These are phyloP conservation scores for Ophiostoma triangulosporum DNA, from an alignment of 2,329 filamentous ascomycete species.

Conservation along the genomic window DNA sequence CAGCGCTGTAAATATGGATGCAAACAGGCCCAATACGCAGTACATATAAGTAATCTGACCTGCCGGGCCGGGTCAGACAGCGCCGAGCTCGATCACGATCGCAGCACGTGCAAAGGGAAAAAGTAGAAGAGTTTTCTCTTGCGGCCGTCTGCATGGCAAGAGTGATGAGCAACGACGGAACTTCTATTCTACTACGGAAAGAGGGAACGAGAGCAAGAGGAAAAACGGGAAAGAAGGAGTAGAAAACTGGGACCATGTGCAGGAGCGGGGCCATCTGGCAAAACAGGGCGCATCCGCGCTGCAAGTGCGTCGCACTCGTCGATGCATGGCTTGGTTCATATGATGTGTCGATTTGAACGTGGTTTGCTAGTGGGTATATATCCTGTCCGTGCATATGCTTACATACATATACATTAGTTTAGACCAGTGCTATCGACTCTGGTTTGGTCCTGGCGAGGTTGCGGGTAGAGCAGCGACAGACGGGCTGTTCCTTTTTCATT, in stretches of 20 bases:
- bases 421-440: no score
- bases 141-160: neutral
- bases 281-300: constrained; percentile 1
- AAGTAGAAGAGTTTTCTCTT: neutral
- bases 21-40: neutral
- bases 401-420: no score
- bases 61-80: neutral
- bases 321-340: neutral
- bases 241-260: neutral
- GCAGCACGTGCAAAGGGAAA: neutral
- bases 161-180: neutral
- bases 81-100: neutral
- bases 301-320: no score
- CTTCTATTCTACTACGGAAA: neutral
- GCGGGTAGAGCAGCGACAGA: no score
- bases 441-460: no score
- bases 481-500: neutral
- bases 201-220: neutral
- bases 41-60: neutral
- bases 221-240: neutral
- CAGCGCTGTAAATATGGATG: neutral
- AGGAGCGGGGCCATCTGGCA: neutral
- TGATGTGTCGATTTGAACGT: no score
- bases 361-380: no score
- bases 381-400: no score